Evolutionary conservation across 345 rosid genomes (phyloP).

Genomic region (Populus ilicifolia): DNA sequence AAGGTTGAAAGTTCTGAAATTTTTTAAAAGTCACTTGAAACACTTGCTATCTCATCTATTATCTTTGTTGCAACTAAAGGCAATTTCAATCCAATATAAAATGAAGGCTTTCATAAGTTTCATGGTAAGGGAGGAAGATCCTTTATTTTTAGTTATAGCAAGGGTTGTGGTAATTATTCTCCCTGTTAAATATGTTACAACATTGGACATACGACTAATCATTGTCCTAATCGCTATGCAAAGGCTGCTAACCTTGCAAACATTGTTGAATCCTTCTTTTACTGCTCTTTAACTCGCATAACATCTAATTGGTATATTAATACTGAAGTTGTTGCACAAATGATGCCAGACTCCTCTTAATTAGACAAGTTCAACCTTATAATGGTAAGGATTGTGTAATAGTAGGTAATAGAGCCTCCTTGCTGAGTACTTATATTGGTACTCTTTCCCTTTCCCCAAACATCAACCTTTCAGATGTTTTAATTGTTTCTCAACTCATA

Average conservation of each 20-base stretch:
- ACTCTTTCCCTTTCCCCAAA: not conserved
- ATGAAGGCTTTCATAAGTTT: no score
- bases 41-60: not conserved
- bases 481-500: slow-evolving; percentile 5
- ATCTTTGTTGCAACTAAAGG: no score
- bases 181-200: no score
- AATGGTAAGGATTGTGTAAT: slow-evolving; percentile 16
- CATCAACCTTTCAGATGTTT: not conserved
- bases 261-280: not conserved
- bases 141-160: no score
- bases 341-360: not conserved
- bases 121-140: no score
- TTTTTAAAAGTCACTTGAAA: not conserved
- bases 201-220: no score
- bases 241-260: no score
- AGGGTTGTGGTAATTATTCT: no score
- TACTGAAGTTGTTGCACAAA: not conserved
- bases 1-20: not conserved
- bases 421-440: slow-evolving; percentile 4
- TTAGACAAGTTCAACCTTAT: not conserved
- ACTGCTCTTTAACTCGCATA: no score
- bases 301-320: not conserved
- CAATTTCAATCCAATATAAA: no score
- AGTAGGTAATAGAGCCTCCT: slow-evolving; percentile 9
- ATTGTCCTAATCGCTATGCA: no score